A percentile compares a stretch with the other conserved stretches of the same genome.
These are phyloP conservation scores for Coleophoma crateriformis DNA, from an alignment of 2,329 filamentous ascomycete species.

Conservation along the genomic window DNA sequence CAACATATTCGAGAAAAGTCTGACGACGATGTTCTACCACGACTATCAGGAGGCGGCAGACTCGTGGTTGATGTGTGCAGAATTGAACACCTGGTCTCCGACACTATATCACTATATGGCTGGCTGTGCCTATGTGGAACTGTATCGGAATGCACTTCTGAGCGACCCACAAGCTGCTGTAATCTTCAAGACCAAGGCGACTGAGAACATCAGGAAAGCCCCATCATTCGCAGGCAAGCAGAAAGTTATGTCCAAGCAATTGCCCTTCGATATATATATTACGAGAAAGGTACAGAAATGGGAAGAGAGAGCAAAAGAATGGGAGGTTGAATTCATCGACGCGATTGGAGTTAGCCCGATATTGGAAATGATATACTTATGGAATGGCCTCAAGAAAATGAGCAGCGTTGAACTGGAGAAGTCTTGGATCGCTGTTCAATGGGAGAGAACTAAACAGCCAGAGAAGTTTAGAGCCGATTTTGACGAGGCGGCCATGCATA, in stretches of 20 bases:
- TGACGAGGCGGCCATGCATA: constrained; percentile 59
- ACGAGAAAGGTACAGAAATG: constrained; percentile 82
- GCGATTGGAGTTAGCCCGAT: constrained; percentile 75
- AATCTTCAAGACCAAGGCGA: constrained; percentile 57
- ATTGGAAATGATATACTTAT: constrained; percentile 90
- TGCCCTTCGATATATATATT: constrained; percentile 87
- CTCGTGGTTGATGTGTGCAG: constrained; percentile 68
- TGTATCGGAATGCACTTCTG: constrained; percentile 62
- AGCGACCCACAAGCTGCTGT: constrained; percentile 40
- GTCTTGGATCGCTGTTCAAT: constrained; percentile 59
- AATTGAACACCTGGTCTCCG: constrained; percentile 87
- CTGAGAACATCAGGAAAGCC: constrained; percentile 65
- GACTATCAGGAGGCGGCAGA: constrained; percentile 69
- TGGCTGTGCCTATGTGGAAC: constrained; percentile 70
- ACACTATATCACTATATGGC: constrained; percentile 87
- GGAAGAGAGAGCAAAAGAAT: constrained; percentile 68
- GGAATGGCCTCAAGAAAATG: constrained; percentile 88
- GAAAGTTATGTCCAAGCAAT: constrained; percentile 79
- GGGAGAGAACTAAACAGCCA: constrained; percentile 47
- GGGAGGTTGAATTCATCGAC: constrained; percentile 66
- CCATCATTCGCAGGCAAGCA: constrained; percentile 76
- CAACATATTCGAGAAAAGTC: constrained; percentile 75
- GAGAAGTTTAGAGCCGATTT: constrained; percentile 44
- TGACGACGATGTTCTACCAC: constrained; percentile 75
- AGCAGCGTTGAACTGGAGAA: constrained; percentile 54